Percentiles rank a stretch among this genome's conserved stretches.
Conservation (phyloP, 257 asterid species). For the Nicotiana attenuata region DNA sequence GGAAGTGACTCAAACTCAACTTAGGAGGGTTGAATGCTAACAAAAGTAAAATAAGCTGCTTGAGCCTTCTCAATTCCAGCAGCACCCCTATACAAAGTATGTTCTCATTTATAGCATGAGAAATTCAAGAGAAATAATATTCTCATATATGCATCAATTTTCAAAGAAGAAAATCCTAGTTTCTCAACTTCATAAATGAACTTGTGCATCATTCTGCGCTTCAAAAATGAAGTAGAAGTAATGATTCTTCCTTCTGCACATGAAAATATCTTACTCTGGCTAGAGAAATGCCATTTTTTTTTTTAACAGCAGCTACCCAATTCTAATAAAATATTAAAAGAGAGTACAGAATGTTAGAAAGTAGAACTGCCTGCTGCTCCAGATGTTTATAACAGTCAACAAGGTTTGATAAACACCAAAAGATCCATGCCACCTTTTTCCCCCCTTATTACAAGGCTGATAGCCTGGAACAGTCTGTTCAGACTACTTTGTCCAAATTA, state of each 20-base stretch:
- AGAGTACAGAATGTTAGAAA: background rate
- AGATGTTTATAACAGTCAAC: background rate
- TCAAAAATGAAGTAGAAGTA: background rate
- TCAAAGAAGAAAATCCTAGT: background rate
- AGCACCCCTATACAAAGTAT: background rate
- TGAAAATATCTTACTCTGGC: background rate
- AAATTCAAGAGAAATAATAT: background rate
- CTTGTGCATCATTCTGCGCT: background rate
- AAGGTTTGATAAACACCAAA: background rate
- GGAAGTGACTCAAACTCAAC: constrained; percentile 3
- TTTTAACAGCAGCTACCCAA: background rate
- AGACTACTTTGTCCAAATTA: background rate
- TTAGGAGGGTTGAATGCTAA: background rate
- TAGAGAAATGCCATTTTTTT: background rate
- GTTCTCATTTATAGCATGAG: background rate
- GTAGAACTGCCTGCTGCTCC: background rate
- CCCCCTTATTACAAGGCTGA: background rate
- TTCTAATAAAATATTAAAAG: background rate
- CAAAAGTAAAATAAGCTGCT: background rate
- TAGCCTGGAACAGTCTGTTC: background rate
- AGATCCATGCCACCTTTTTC: background rate
- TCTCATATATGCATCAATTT: constrained; percentile 2
- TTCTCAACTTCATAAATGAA: background rate
- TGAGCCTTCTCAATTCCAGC: background rate
- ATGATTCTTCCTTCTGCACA: background rate